Evolutionary conservation across 805 yeast species (phyloP).

Genomic region (Teunomyces barrocoloradensis): DNA sequence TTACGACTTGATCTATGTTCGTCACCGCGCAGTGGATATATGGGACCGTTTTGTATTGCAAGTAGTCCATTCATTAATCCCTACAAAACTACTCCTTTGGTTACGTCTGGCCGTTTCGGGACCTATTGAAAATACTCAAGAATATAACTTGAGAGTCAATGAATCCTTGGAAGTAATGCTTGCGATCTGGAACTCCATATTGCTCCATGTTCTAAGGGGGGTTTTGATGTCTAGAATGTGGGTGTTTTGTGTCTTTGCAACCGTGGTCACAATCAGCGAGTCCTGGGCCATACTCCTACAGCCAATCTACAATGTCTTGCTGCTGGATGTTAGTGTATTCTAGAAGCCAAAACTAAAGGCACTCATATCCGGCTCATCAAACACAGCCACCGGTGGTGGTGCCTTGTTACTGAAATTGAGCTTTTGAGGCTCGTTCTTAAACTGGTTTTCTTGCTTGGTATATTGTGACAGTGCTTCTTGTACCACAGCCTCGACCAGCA

Average conservation of each 20-base stretch:
- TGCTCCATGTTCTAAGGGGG: constrained; percentile 14
- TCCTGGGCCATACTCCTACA: constrained; percentile 10
- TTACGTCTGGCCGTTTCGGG: constrained; percentile 7
- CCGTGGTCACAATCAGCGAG: constrained; percentile 11
- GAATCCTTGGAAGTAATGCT: constrained; percentile 14
- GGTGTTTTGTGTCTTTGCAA: constrained; percentile 16
- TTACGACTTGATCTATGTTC: constrained; percentile 17
- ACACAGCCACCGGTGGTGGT: constrained; percentile 51
- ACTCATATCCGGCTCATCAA: constrained; percentile 76
- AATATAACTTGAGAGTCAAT: constrained; percentile 9
- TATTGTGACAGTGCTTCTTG: background rate
- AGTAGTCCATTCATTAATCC: background rate
- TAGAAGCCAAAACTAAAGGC: constrained; percentile 52
- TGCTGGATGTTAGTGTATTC: background rate
- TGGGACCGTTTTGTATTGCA: constrained; percentile 3
- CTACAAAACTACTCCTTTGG: constrained; percentile 6
- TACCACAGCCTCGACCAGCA: background rate
- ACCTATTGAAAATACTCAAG: background rate
- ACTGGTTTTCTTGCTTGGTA: background rate
- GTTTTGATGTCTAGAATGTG: constrained; percentile 15
- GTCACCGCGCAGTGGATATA: constrained; percentile 8
- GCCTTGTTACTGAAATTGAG: background rate
- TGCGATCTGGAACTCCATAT: constrained; percentile 17
- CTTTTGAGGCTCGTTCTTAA: background rate
- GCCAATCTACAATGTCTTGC: constrained; percentile 1